phyloP scores from a whole-genome alignment of 108 stramenopile species.

The Nitzschia sp. region DNA sequence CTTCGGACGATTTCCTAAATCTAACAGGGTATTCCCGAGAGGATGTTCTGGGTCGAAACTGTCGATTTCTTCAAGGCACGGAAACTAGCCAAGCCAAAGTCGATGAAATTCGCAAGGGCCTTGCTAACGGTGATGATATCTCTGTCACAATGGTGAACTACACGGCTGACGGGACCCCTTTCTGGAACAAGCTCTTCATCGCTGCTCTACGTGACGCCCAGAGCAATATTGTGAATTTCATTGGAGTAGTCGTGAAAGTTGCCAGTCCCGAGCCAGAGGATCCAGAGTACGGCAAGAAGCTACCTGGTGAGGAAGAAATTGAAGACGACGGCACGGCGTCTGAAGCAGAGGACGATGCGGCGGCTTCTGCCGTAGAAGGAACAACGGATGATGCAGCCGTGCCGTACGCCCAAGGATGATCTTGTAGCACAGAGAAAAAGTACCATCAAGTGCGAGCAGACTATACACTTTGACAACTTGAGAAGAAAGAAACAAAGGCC shows the following conservation, averaged over 20 bases:
- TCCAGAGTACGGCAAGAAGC: conserved; percentile 61
- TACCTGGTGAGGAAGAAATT: conserved; percentile 1
- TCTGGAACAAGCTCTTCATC: conserved; percentile 99
- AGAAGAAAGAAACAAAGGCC: no score
- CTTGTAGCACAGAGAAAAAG: no score
- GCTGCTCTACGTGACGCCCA: conserved; percentile 92
- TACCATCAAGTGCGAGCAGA: no score
- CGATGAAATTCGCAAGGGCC: conserved; percentile 76
- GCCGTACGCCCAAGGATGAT: no score
- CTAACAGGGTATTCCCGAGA: conserved; percentile 94
- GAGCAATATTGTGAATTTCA: conserved; percentile 93
- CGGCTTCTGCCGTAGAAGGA: not conserved
- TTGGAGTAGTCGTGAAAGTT: conserved; percentile 91
- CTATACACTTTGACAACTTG: no score
- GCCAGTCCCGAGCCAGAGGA: conserved; percentile 68
- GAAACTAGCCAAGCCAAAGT: conserved; percentile 87
- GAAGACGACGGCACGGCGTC: conserved; percentile 4
- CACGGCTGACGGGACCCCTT: conserved; percentile 92
- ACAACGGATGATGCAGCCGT: no score
- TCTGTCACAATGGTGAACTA: conserved; percentile 94
- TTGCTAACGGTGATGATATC: conserved; percentile 81
- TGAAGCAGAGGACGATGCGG: not conserved
- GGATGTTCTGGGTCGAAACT: conserved; percentile 94
- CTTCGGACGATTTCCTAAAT: conserved; percentile 79
- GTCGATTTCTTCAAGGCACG: conserved; percentile 93